Base-by-base conservation (phyloP, 192 early-diverging fungal genomes). In the Coemansia pectinata region DNA sequence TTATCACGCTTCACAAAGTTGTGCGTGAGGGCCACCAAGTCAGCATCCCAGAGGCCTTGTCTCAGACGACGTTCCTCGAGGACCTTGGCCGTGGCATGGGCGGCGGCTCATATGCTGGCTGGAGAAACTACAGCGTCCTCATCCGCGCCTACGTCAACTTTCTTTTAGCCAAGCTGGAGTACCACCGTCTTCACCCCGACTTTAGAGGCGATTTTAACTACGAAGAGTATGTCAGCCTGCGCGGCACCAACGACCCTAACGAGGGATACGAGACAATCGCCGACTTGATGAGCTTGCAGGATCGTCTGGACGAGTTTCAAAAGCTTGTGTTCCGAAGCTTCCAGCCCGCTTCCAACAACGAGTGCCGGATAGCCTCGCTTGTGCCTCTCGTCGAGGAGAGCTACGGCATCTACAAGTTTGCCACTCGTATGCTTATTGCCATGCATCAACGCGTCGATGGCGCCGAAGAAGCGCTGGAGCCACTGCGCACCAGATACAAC, bases 251-350 rank as follows among this genome's bases (percentile, higher is more conserved):
- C 67, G 97, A 99, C 81, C 97, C 97, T 27, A 97, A 99, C 78
- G 97, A 97, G 87, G 97, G 97, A 86, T 99, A 94, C 77, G 97
- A 99, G 67, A 98, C 96, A 15, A 99, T 99, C 78, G 91, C 88
- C 52, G 96, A 99, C 69, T 82, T 99, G 50, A 90, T 99, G 86
- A 90, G 79, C 55, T 87, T 99, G 57, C 91, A 98, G 70, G 94
- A 97, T 70, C 91, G 92, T 52, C 90, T 97, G 47, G 94, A 99
- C 65, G 84, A 88, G 69, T 93, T 99, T 81, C 94, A 95, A 70
- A 95, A 94, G 74, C 85, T 92, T 1, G 90, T 99, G 15, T 95
- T 99, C 74, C 81, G 75, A 39, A 89, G 91, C 71, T 94, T 99
- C 80, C 88, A 91, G 34, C 84, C 87, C 17, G 86, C 86, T 8